Conservation (phyloP, 2,329 filamentous ascomycete genomes). For the Teratosphaeriaceae sp. region DNA sequence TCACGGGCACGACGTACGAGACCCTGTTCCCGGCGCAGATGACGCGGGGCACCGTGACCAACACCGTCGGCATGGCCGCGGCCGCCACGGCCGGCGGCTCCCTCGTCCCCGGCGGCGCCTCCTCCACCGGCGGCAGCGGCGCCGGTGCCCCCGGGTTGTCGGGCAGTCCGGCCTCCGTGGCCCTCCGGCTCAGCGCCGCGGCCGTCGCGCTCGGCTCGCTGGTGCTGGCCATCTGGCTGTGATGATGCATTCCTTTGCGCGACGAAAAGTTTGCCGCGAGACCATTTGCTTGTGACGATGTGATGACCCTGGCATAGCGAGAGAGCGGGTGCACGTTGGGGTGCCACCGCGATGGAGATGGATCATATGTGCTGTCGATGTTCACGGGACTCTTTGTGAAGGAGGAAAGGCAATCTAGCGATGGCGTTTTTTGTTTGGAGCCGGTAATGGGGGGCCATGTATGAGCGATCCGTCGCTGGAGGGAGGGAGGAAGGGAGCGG, state of each 20-base stretch:
- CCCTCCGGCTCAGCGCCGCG: not conserved
- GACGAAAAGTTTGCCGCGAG: not conserved
- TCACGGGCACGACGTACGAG: slow-evolving; percentile 24
- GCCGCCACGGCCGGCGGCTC: not conserved
- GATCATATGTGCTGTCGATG: not conserved
- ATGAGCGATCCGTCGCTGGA: too few species aligned
- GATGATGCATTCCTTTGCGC: not conserved
- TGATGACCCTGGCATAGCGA: slow-evolving; percentile 2
- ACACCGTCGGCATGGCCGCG: slow-evolving; percentile 7
- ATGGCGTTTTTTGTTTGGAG: not conserved
- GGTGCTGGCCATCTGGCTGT: slow-evolving; percentile 3
- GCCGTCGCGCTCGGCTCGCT: not conserved
- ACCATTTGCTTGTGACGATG: not conserved
- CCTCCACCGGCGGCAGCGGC: not conserved
- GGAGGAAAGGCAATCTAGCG: not conserved
- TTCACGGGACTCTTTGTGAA: too few species aligned
- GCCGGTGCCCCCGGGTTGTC: not conserved
- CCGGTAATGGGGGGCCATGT: too few species aligned
- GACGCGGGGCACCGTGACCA: slow-evolving; percentile 18
- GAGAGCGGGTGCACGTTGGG: not conserved
- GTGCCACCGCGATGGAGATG: too few species aligned
- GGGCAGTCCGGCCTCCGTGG: not conserved
- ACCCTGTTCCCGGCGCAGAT: slow-evolving; percentile 36
- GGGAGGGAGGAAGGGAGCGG: too few species aligned
- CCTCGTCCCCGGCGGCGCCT: not conserved